phyloP scores from a whole-genome alignment of 495 filamentous ascomycete genomes.

The Haplographium delicatum region DNA sequence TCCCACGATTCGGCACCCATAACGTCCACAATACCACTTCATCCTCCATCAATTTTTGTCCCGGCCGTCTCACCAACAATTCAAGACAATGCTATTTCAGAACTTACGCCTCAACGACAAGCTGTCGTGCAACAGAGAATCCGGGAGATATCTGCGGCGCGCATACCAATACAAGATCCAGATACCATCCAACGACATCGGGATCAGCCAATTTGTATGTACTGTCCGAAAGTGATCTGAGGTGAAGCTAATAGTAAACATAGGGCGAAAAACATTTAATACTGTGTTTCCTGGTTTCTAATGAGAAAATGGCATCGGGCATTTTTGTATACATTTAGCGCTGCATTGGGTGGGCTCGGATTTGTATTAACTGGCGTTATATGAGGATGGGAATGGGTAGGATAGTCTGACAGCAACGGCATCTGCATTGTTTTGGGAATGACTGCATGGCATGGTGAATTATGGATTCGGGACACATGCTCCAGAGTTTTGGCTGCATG shows the following conservation, averaged over 20 bases:
- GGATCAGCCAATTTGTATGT: conserved; percentile 15
- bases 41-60: conserved; percentile 9
- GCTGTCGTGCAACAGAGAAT: conserved; percentile 14
- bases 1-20: neutral
- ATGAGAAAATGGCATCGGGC: neutral
- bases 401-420: too few relatives aligned
- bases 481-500: too few relatives aligned
- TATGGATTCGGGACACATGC: too few relatives aligned
- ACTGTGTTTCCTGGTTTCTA: conserved; percentile 17
- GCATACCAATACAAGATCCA: conserved; percentile 10
- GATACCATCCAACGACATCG: conserved; percentile 7
- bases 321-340: conserved; percentile 1
- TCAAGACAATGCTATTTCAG: neutral
- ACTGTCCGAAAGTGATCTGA: too few relatives aligned
- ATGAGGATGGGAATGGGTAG: too few relatives aligned
- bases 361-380: too few relatives aligned
- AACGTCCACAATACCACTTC: conserved; percentile 1
- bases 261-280: conserved; percentile 14
- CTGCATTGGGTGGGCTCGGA: conserved; percentile 3
- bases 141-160: conserved; percentile 10
- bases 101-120: neutral
- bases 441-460: too few relatives aligned
- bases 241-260: neutral
- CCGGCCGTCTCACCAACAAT: conserved; percentile 1
- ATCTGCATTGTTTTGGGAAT: too few relatives aligned